phyloP scores from a whole-genome alignment of 805 yeast genomes.

The Starmerella asiatica region DNA sequence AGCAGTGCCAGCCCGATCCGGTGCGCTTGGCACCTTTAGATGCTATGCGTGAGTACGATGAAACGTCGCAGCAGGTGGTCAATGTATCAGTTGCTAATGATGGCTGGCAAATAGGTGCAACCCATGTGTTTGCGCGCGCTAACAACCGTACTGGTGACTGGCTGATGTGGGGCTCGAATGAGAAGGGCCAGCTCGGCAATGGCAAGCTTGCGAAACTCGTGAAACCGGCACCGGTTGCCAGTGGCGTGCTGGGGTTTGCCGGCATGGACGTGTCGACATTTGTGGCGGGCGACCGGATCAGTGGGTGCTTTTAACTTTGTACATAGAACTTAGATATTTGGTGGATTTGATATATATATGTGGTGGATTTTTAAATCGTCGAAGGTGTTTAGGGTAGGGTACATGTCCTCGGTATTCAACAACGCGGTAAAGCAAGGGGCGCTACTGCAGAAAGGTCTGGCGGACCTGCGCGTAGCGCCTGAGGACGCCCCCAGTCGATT shows the following conservation, averaged over 20 bases:
- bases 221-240: slow-evolving; percentile 15
- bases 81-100: slow-evolving; percentile 38
- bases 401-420: slow-evolving; percentile 72
- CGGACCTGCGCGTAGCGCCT: slow-evolving; percentile 43
- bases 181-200: slow-evolving; percentile 69
- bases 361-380: background rate
- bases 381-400: background rate
- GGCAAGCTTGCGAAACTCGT: slow-evolving; percentile 51
- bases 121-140: slow-evolving; percentile 51
- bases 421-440: slow-evolving; percentile 81
- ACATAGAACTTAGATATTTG: background rate
- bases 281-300: slow-evolving; percentile 20
- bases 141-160: slow-evolving; percentile 35
- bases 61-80: slow-evolving; percentile 30
- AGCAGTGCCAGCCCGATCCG: slow-evolving; percentile 63
- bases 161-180: slow-evolving; percentile 73
- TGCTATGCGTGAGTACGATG: slow-evolving; percentile 44
- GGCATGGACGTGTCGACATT: slow-evolving; percentile 1
- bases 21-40: slow-evolving; percentile 38
- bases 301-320: slow-evolving; percentile 5
- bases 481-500: slow-evolving; percentile 59
- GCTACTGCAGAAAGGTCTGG: slow-evolving; percentile 54
- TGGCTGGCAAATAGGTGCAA: slow-evolving; percentile 46
- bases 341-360: background rate
- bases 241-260: background rate